Percentiles rank a stretch among this genome's conserved stretches.
Conservation (phyloP, 2,329 filamentous ascomycete species). For the Coniochaeta ligniaria region DNA sequence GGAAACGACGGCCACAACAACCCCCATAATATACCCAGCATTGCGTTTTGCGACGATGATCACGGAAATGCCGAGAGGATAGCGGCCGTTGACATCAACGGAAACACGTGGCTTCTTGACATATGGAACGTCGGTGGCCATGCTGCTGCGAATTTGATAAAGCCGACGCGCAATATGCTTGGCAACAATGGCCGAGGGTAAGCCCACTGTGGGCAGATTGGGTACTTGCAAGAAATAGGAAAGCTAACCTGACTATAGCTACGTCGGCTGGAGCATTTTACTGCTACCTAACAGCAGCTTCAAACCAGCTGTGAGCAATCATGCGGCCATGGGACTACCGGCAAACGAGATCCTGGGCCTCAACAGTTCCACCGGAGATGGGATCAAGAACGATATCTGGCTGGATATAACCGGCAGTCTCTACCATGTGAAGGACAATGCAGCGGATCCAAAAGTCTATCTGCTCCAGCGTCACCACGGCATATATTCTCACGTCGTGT, state of each 20-base stretch:
- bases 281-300: conserved; percentile 37
- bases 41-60: conserved; percentile 41
- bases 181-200: not conserved
- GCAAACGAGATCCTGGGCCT: conserved; percentile 12
- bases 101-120: conserved; percentile 39
- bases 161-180: not conserved
- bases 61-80: conserved; percentile 41
- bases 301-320: conserved; percentile 18
- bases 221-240: not conserved
- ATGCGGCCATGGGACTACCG: conserved; percentile 22
- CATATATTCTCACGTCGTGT: not conserved
- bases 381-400: conserved; percentile 4
- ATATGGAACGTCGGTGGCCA: conserved; percentile 38
- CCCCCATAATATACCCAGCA: conserved; percentile 45
- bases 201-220: not conserved
- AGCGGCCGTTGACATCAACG: conserved; percentile 43
- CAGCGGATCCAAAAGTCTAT: not conserved
- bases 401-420: conserved; percentile 16
- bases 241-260: conserved; percentile 3
- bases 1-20: conserved; percentile 35
- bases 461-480: not conserved
- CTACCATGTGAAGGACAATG: conserved; percentile 13
- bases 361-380: not conserved
- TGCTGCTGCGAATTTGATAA: not conserved
- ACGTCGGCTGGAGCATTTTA: conserved; percentile 43